A percentile compares a stretch with the other conserved stretches of the same genome.
Evolutionary conservation across 768 basidiomycete genomes (phyloP).

Genomic region (Pulveroboletus sp.): DNA sequence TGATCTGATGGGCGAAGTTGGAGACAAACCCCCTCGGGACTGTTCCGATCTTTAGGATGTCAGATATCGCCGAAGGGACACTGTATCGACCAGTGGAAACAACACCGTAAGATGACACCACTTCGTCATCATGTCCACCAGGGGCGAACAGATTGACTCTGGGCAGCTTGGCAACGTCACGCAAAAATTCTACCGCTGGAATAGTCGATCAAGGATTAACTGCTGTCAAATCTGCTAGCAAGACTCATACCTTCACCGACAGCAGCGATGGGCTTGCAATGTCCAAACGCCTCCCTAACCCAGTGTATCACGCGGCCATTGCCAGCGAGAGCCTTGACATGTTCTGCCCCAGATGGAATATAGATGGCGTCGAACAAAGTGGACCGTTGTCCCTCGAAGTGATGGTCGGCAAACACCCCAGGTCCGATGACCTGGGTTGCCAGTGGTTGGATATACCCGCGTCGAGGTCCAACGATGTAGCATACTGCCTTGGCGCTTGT

Average conservation of each 20-base stretch:
- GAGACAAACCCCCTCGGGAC: constrained; percentile 51
- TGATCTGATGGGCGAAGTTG: constrained; percentile 59
- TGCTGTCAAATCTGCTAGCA: background rate
- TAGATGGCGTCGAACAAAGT: constrained; percentile 82
- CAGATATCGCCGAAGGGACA: constrained; percentile 34
- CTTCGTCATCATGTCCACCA: constrained; percentile 30
- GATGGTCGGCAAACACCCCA: constrained; percentile 57
- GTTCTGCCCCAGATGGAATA: constrained; percentile 66
- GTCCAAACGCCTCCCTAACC: constrained; percentile 81
- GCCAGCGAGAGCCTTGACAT: constrained; percentile 51
- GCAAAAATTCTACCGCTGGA: constrained; percentile 47
- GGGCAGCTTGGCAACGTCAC: constrained; percentile 43
- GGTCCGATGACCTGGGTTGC: constrained; percentile 25
- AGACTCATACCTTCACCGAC: constrained; percentile 52
- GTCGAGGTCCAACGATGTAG: constrained; percentile 69
- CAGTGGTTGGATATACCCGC: constrained; percentile 41
- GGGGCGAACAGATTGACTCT: constrained; percentile 40
- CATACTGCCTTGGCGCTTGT: constrained; percentile 50
- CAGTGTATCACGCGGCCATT: constrained; percentile 78
- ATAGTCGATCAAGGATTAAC: background rate
- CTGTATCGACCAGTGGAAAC: constrained; percentile 57
- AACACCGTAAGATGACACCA: constrained; percentile 57
- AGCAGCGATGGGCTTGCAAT: constrained; percentile 79
- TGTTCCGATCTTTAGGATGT: constrained; percentile 41
- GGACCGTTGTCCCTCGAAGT: constrained; percentile 74